These are phyloP conservation scores for Quercus phellos DNA, from an alignment of 331 rosid genomes.

Conservation along the genomic window DNA sequence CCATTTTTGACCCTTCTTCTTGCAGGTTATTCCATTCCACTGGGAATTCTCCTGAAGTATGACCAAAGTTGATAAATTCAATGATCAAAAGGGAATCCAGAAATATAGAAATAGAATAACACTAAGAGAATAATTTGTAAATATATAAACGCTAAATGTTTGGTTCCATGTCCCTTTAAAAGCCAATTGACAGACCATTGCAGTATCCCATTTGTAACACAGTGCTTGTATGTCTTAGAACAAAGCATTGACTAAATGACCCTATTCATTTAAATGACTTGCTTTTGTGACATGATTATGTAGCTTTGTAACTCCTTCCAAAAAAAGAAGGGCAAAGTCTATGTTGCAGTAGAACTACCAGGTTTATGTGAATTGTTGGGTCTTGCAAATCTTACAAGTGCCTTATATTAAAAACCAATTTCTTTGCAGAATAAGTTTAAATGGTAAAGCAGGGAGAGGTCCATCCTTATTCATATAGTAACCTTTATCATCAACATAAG, in stretches of 20 bases:
- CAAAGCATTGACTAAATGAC: not conserved
- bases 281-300: not conserved
- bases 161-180: not conserved
- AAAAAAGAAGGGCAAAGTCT: not conserved
- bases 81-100: not conserved
- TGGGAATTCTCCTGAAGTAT: slow-evolving; percentile 60
- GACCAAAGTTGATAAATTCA: slow-evolving; percentile 3
- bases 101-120: not conserved
- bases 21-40: slow-evolving; percentile 93
- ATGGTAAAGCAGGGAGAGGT: too few relatives aligned
- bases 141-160: not conserved
- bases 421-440: too few relatives aligned
- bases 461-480: not conserved
- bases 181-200: not conserved
- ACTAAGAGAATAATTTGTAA: not conserved
- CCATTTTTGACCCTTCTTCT: slow-evolving; percentile 94
- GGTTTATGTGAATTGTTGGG: not conserved
- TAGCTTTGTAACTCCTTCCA: not conserved
- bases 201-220: not conserved
- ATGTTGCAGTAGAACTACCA: not conserved
- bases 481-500: not conserved
- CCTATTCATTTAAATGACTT: not conserved
- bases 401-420: not conserved
- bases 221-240: not conserved
- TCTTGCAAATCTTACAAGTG: not conserved